A percentile compares a stretch with the other conserved stretches of the same genome.
phyloP scores from a whole-genome alignment of 2,329 filamentous ascomycete genomes.

The Fusarium stilboides region DNA sequence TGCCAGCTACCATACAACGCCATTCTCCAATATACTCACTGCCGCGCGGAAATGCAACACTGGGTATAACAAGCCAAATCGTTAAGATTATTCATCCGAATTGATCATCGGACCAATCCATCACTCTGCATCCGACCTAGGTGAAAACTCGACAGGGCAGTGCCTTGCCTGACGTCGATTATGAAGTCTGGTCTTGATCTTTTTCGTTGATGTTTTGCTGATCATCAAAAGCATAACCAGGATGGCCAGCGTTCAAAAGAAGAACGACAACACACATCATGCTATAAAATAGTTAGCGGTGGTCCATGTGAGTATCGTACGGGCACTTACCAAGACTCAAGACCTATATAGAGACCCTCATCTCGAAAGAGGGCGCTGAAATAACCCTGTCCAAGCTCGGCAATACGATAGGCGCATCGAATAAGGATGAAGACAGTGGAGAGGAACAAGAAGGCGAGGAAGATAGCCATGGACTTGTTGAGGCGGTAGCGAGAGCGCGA shows the following conservation, averaged over 20 bases:
- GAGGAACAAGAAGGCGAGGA: constrained; percentile 64
- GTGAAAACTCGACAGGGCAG: no score
- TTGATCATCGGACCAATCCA: neutral
- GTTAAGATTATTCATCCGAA: no score
- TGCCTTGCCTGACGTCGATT: constrained; percentile 7
- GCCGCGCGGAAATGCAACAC: constrained; percentile 1
- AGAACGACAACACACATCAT: constrained; percentile 45
- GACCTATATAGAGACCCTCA: constrained; percentile 46
- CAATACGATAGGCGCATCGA: constrained; percentile 71
- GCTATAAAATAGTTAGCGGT: constrained; percentile 29
- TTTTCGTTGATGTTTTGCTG: constrained; percentile 12
- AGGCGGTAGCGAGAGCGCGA: constrained; percentile 51
- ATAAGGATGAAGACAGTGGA: constrained; percentile 70
- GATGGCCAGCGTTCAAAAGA: constrained; percentile 44
- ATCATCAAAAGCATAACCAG: constrained; percentile 35
- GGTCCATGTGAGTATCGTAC: neutral
- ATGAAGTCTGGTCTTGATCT: constrained; percentile 14
- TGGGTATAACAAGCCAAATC: neutral
- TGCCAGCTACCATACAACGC: constrained; percentile 16
- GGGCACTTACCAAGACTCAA: constrained; percentile 45
- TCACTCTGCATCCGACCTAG: neutral
- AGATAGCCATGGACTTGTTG: constrained; percentile 60
- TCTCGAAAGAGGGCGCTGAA: constrained; percentile 48
- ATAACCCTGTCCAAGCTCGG: constrained; percentile 71
- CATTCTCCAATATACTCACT: constrained; percentile 6